Conservation (phyloP, 495 filamentous ascomycete genomes). For the Thozetella sp. region DNA sequence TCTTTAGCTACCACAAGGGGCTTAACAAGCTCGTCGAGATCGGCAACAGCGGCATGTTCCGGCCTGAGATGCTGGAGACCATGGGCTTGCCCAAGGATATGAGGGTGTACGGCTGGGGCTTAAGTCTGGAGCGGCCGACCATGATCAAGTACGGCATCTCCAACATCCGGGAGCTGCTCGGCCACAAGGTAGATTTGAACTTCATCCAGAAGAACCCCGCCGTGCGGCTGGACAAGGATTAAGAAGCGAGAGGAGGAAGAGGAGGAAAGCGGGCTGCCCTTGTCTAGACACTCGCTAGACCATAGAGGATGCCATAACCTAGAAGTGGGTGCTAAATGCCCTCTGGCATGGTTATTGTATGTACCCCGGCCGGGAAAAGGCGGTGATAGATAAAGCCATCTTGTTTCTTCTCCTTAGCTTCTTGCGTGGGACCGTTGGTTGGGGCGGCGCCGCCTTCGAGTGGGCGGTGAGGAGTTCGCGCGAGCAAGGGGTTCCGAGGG, state of each 20-base stretch:
- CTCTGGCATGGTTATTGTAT: neutral
- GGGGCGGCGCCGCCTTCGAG: too few relatives aligned
- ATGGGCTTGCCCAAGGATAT: slow-evolving; percentile 89
- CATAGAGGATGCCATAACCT: slow-evolving; percentile 1
- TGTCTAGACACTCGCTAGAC: too few relatives aligned
- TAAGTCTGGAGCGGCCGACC: slow-evolving; percentile 90
- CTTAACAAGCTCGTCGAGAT: slow-evolving; percentile 94
- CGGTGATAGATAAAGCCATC: slow-evolving; percentile 1
- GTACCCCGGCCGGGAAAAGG: neutral
- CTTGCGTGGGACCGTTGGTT: too few relatives aligned
- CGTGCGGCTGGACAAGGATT: slow-evolving; percentile 76
- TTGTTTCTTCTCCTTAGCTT: too few relatives aligned
- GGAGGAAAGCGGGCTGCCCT: neutral
- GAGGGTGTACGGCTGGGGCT: slow-evolving; percentile 87
- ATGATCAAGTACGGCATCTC: slow-evolving; percentile 95
- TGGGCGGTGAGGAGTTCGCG: too few relatives aligned
- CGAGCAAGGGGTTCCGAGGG: too few relatives aligned
- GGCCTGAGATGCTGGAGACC: slow-evolving; percentile 88
- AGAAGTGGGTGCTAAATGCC: slow-evolving; percentile 2
- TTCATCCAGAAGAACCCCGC: slow-evolving; percentile 85
- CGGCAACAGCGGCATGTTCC: slow-evolving; percentile 97
- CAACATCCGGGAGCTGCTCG: slow-evolving; percentile 84
- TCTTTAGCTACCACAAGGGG: slow-evolving; percentile 90
- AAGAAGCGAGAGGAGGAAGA: slow-evolving; percentile 15
- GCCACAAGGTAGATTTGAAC: slow-evolving; percentile 81